A percentile compares a stretch with the other conserved stretches of the same genome.
Conservation (phyloP, 306 rosid species). For the Cyclanthera cordifolia region DNA sequence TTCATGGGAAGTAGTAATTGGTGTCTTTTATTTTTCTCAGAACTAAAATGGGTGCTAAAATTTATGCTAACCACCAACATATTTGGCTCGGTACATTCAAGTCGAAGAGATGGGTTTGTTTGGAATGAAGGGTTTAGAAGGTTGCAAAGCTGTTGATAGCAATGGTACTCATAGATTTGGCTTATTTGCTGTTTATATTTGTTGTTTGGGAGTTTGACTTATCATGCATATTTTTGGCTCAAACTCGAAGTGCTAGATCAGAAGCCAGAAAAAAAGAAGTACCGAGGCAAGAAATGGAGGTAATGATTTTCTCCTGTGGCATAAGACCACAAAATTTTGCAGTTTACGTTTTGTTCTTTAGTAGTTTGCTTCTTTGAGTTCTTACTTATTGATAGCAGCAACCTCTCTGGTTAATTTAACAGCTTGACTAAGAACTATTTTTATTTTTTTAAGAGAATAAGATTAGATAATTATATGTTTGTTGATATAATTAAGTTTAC, state of each 20-base stretch:
- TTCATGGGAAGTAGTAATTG: too few relatives aligned
- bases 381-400: neutral
- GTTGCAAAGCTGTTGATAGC: too few relatives aligned
- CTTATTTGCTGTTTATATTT: too few relatives aligned
- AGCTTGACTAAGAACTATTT: neutral
- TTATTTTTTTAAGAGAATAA: neutral
- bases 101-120: too few relatives aligned
- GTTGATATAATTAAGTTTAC: too few relatives aligned
- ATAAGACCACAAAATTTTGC: neutral
- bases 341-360: neutral
- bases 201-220: constrained; percentile 1
- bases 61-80: constrained; percentile 70
- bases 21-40: too few relatives aligned
- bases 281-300: constrained; percentile 71
- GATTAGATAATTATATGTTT: neutral
- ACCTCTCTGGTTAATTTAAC: neutral
- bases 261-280: constrained; percentile 84
- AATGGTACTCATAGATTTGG: too few relatives aligned
- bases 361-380: neutral
- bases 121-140: too few relatives aligned
- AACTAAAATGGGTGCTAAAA: constrained; percentile 94
- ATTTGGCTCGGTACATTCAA: constrained; percentile 91
- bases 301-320: constrained; percentile 15
- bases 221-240: constrained; percentile 28
- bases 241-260: constrained; percentile 80